Conservation (phyloP, 1,139 yeast species). For the Nakaseomyces sp. region DNA sequence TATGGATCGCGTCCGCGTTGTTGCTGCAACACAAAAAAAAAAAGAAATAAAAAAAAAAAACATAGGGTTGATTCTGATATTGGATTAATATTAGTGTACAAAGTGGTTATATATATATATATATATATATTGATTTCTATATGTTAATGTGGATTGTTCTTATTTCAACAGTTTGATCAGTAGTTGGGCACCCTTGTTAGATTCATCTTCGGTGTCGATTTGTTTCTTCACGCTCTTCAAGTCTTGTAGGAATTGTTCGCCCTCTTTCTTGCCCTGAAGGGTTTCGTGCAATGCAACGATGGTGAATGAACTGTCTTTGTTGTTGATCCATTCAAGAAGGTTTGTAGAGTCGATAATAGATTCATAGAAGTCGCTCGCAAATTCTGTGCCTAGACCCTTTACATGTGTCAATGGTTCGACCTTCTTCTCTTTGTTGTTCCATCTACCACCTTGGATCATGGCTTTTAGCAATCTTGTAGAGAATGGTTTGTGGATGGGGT, state of each 20-base stretch:
- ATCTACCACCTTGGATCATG: conserved; percentile 77
- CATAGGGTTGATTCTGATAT: neutral
- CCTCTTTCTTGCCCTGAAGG: conserved; percentile 35
- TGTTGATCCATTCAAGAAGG: conserved; percentile 61
- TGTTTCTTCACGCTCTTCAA: conserved; percentile 47
- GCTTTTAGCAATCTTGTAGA: conserved; percentile 70
- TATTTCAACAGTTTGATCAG: conserved; percentile 37
- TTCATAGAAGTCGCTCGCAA: conserved; percentile 51
- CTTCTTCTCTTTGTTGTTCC: conserved; percentile 51
- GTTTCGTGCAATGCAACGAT: conserved; percentile 61
- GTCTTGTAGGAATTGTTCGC: conserved; percentile 39
- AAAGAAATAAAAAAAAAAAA: too few relatives aligned
- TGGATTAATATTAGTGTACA: neutral
- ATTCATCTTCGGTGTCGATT: conserved; percentile 36
- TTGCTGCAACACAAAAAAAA: too few relatives aligned
- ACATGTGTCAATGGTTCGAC: conserved; percentile 39
- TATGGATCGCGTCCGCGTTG: neutral
- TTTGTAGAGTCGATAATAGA: conserved; percentile 40
- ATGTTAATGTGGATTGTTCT: neutral
- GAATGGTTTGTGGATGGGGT: conserved; percentile 63
- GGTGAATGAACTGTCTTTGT: conserved; percentile 70
- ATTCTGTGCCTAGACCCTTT: conserved; percentile 52
- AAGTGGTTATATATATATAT: neutral
- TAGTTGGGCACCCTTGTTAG: conserved; percentile 75
- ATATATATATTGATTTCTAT: neutral